Evolutionary conservation across 176 grass and related monocot species (phyloP).

Genomic region (Carex kokanica): DNA sequence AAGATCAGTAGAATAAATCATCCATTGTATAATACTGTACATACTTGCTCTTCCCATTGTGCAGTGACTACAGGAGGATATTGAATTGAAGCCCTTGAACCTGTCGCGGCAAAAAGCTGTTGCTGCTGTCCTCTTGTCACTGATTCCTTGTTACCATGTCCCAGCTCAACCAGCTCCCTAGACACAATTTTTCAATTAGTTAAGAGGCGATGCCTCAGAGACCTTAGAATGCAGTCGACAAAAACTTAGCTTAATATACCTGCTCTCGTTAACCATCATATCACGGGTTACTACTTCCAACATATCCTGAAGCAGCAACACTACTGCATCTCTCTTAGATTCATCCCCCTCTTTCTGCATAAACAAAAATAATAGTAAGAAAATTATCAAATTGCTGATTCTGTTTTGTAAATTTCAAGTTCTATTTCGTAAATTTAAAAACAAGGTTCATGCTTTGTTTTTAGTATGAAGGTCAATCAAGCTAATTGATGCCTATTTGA

Average conservation of each 20-base stretch:
- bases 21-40: constrained; percentile 1
- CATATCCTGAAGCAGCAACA: constrained; percentile 96
- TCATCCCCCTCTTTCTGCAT: constrained; percentile 88
- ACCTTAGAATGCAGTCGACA: background rate
- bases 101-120: constrained; percentile 76
- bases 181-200: constrained; percentile 18
- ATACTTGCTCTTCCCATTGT: constrained; percentile 92
- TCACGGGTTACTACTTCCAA: constrained; percentile 87
- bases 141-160: constrained; percentile 80
- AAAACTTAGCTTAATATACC: constrained; percentile 33
- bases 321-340: constrained; percentile 66
- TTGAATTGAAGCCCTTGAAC: constrained; percentile 73
- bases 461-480: background rate
- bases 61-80: constrained; percentile 72
- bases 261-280: constrained; percentile 98
- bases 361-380: constrained; percentile 28
- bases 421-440: background rate
- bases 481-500: background rate
- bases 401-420: background rate
- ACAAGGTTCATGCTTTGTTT: background rate
- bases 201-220: background rate
- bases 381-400: background rate
- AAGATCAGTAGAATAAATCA: background rate
- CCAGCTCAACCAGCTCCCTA: constrained; percentile 85
- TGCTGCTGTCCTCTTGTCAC: constrained; percentile 67